A percentile compares a stretch with the other conserved stretches of the same genome.
These are phyloP conservation scores for Fusarium anguioides DNA, from an alignment of 2,329 filamentous ascomycete genomes.

Conservation along the genomic window DNA sequence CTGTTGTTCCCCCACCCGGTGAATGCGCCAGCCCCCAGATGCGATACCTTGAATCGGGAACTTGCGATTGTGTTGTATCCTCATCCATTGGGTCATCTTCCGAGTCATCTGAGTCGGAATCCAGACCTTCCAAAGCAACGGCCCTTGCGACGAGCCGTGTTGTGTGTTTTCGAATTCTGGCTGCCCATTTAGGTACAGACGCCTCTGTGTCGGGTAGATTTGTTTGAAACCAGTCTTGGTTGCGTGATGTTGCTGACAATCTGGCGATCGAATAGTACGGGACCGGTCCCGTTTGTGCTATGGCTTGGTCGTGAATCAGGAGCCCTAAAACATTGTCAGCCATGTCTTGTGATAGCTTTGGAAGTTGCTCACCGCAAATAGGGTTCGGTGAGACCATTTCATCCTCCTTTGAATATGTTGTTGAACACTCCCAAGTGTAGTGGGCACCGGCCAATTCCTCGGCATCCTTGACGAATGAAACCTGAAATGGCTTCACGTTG, in stretches of 20 bases:
- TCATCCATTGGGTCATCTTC: conserved; percentile 48
- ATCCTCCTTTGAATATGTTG: conserved; percentile 55
- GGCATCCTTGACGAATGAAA: conserved; percentile 53
- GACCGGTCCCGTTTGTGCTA: conserved; percentile 40
- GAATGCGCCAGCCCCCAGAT: conserved; percentile 65
- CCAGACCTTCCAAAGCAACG: conserved; percentile 55
- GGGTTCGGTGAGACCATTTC: conserved; percentile 50
- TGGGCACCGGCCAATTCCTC: conserved; percentile 50
- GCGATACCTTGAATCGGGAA: conserved; percentile 62
- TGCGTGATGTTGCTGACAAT: conserved; percentile 62
- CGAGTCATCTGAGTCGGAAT: conserved; percentile 49
- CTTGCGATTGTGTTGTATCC: conserved; percentile 53
- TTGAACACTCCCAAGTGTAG: conserved; percentile 57
- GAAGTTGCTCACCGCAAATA: conserved; percentile 26
- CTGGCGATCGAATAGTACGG: conserved; percentile 65
- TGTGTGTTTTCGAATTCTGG: conserved; percentile 58
- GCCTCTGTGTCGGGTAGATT: conserved; percentile 52
- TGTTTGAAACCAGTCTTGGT: conserved; percentile 65
- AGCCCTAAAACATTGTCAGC: conserved; percentile 53
- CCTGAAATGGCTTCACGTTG: conserved; percentile 61
- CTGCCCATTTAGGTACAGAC: conserved; percentile 58
- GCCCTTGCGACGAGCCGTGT: conserved; percentile 58
- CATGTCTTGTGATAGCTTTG: neutral
- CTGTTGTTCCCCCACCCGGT: conserved; percentile 63
- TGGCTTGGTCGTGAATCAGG: conserved; percentile 54